Conservation (phyloP, 139 green algal species). For the Ostreobium quekettii region DNA sequence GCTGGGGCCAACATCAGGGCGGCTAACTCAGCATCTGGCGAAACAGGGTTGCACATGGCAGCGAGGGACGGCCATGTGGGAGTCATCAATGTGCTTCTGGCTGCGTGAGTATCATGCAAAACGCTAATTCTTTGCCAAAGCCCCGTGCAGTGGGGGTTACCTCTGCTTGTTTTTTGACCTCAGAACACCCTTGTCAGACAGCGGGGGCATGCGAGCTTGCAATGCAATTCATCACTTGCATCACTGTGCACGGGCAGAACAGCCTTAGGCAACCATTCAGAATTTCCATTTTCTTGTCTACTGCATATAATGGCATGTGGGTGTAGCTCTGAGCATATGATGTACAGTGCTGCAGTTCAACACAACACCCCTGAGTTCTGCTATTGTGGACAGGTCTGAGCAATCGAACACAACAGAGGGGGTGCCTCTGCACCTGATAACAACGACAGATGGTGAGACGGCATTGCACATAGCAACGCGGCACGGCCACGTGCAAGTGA, state of each 20-base stretch:
- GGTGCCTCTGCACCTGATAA: background rate
- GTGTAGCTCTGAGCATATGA: too few relatives aligned
- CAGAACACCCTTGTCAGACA: too few relatives aligned
- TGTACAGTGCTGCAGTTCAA: background rate
- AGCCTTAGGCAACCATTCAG: too few relatives aligned
- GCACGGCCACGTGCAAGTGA: background rate
- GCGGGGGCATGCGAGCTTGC: background rate
- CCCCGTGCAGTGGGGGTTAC: background rate
- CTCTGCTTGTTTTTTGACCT: background rate
- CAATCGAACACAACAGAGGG: too few relatives aligned
- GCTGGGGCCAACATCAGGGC: slow-evolving; percentile 6
- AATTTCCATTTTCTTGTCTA: too few relatives aligned
- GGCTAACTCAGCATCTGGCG: background rate
- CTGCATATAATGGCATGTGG: too few relatives aligned
- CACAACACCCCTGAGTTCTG: background rate
- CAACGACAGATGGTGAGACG: slow-evolving; percentile 3
- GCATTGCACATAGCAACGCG: slow-evolving; percentile 12
- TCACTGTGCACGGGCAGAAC: too few relatives aligned
- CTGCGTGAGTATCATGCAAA: background rate
- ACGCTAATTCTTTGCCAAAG: background rate
- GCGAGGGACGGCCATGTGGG: slow-evolving; percentile 15
- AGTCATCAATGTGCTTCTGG: slow-evolving; percentile 11
- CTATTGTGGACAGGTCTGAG: background rate
- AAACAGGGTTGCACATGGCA: slow-evolving; percentile 16
- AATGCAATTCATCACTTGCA: background rate